These are phyloP conservation scores for Trichoderma sp. DNA, from an alignment of 2,329 filamentous ascomycete species.

Conservation along the genomic window DNA sequence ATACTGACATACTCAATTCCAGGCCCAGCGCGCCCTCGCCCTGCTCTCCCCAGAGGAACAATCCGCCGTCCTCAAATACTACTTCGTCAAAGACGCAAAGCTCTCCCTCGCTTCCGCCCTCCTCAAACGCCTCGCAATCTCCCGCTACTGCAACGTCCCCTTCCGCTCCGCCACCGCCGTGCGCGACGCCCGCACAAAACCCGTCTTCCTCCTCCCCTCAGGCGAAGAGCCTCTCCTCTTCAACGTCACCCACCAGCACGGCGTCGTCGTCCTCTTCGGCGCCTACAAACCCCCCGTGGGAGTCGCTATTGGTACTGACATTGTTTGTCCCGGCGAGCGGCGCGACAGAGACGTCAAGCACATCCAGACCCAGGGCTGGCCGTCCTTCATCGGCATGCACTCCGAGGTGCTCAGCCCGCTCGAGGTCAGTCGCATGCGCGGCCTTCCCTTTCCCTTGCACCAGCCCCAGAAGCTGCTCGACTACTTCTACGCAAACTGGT, in stretches of 20 bases:
- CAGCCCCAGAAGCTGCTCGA: constrained; percentile 57
- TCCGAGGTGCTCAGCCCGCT: constrained; percentile 63
- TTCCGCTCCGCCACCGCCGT: constrained; percentile 59
- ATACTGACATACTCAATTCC: background rate
- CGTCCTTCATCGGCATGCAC: constrained; percentile 68
- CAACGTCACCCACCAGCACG: constrained; percentile 77
- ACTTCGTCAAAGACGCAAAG: constrained; percentile 68
- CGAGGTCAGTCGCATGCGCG: constrained; percentile 62
- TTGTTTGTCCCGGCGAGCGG: constrained; percentile 73
- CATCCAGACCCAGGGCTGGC: constrained; percentile 59
- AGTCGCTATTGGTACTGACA: constrained; percentile 64
- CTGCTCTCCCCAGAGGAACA: constrained; percentile 56
- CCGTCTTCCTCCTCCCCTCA: constrained; percentile 49
- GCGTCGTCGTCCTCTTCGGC: constrained; percentile 67
- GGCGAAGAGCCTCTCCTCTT: constrained; percentile 56
- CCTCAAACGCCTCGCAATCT: constrained; percentile 68
- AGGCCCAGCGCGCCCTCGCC: constrained; percentile 54
- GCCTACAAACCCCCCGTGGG: constrained; percentile 33
- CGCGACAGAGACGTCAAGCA: constrained; percentile 58
- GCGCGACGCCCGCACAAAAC: constrained; percentile 55
- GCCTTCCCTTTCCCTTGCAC: constrained; percentile 29
- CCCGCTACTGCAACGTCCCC: constrained; percentile 53
- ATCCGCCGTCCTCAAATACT: constrained; percentile 56
- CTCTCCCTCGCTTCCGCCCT: constrained; percentile 71
- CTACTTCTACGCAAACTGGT: constrained; percentile 75